Conservation (phyloP, 2,329 filamentous ascomycete species). For the Chrysosporium keratinophilum region DNA sequence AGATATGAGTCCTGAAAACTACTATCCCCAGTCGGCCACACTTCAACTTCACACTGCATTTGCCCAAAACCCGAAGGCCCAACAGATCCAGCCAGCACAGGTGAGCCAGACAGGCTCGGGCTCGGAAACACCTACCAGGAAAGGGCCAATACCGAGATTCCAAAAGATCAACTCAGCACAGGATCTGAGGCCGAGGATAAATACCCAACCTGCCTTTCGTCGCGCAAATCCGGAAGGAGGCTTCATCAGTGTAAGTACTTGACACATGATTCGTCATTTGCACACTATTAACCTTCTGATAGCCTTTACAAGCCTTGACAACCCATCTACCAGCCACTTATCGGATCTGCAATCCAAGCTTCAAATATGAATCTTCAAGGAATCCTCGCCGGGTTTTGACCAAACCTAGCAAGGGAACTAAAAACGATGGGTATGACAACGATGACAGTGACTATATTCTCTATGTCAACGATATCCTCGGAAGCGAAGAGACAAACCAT, state of each 20-base stretch:
- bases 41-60: conserved; percentile 60
- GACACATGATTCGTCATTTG: conserved; percentile 14
- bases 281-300: conserved; percentile 15
- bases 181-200: conserved; percentile 74
- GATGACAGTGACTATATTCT: conserved; percentile 99
- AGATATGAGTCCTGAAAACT: conserved; percentile 57
- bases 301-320: conserved; percentile 93
- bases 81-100: conserved; percentile 35
- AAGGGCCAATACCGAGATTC: conserved; percentile 76
- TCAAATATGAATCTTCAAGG: conserved; percentile 97
- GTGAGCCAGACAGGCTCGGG: conserved; percentile 25
- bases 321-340: conserved; percentile 89
- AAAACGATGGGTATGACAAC: conserved; percentile 98
- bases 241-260: conserved; percentile 70
- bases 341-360: conserved; percentile 92
- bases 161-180: conserved; percentile 60
- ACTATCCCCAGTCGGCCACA: conserved; percentile 61
- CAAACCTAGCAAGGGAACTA: conserved; percentile 94
- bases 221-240: conserved; percentile 93
- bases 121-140: conserved; percentile 25
- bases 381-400: conserved; percentile 93
- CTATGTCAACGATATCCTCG: conserved; percentile 96
- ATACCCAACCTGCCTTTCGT: conserved; percentile 77
- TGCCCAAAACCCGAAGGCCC: conserved; percentile 43
- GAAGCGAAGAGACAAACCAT: conserved; percentile 94